phyloP scores from a whole-genome alignment of 176 grass and related monocot genomes.

The Triticum monococcum region DNA sequence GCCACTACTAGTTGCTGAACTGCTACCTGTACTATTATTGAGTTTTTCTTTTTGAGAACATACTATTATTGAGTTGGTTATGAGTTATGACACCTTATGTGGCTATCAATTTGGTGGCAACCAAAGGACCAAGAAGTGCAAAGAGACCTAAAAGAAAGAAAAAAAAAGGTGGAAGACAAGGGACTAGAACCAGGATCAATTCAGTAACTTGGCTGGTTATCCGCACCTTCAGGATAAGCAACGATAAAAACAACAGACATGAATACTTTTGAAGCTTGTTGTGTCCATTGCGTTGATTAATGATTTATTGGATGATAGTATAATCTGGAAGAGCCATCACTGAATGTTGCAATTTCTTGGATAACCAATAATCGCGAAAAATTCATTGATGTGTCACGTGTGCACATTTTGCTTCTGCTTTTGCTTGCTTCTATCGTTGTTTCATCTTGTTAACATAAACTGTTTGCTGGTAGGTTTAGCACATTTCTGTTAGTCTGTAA shows the following conservation, averaged over 20 bases:
- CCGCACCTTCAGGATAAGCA: not conserved
- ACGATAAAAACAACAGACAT: not conserved
- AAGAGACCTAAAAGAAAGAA: not conserved
- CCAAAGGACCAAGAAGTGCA: not conserved
- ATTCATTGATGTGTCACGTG: not conserved
- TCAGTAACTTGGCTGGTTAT: not conserved
- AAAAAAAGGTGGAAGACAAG: not conserved
- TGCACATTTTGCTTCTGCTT: not conserved
- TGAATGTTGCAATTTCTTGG: not conserved
- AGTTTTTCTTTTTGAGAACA: too few relatives aligned
- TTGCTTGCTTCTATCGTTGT: not conserved
- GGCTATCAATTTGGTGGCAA: slow-evolving; percentile 6
- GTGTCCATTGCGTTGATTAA: not conserved
- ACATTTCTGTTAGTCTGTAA: not conserved
- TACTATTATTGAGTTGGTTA: not conserved
- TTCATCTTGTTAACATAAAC: slow-evolving; percentile 1
- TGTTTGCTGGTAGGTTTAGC: slow-evolving; percentile 2
- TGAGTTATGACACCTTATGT: not conserved
- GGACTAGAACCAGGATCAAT: not conserved
- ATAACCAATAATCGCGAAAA: not conserved
- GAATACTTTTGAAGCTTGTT: not conserved
- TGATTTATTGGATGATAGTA: not conserved
- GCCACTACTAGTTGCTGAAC: not conserved
- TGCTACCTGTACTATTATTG: not conserved
- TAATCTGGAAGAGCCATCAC: not conserved